A percentile compares a stretch with the other conserved stretches of the same genome.
These are phyloP conservation scores for Fusarium sp. DNA, from an alignment of 2,329 filamentous ascomycete genomes.

Conservation along the genomic window DNA sequence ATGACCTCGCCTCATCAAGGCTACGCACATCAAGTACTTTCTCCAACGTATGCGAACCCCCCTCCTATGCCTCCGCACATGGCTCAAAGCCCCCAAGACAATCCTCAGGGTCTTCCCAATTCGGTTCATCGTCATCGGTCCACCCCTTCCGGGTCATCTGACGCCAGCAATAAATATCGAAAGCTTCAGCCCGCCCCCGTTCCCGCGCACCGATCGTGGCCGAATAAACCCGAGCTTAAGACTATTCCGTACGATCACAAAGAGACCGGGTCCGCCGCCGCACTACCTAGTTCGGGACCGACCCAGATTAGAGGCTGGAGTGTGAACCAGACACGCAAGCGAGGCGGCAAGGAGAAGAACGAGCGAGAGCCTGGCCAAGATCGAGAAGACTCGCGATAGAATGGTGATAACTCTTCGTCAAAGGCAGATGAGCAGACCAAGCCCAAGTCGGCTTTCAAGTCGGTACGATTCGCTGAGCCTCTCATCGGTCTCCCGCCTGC, in stretches of 20 bases:
- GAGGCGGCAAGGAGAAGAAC: conserved; percentile 55
- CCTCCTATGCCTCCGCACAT: conserved; percentile 50
- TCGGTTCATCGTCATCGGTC: conserved; percentile 56
- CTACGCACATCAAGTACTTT: conserved; percentile 54
- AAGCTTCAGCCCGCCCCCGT: conserved; percentile 72
- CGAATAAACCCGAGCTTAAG: conserved; percentile 67
- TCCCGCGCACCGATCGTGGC: conserved; percentile 65
- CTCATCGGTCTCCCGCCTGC: conserved; percentile 35
- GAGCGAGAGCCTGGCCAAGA: conserved; percentile 54
- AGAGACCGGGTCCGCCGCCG: conserved; percentile 69
- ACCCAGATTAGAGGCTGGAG: conserved; percentile 72
- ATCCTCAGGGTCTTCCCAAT: conserved; percentile 51
- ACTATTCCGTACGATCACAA: conserved; percentile 74
- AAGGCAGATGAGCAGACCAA: conserved; percentile 36
- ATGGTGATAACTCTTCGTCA: conserved; percentile 49
- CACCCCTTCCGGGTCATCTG: conserved; percentile 57
- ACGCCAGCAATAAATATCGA: conserved; percentile 64
- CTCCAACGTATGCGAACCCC: conserved; percentile 56
- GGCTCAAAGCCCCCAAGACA: conserved; percentile 56
- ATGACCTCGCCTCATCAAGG: conserved; percentile 54
- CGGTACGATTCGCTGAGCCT: conserved; percentile 48
- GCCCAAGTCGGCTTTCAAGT: conserved; percentile 35
- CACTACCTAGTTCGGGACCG: conserved; percentile 69
- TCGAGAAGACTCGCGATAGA: conserved; percentile 58
- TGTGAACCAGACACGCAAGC: conserved; percentile 59